These are phyloP conservation scores for Leptosphaerulina australis DNA, from an alignment of 2,329 filamentous ascomycete genomes.

Conservation along the genomic window DNA sequence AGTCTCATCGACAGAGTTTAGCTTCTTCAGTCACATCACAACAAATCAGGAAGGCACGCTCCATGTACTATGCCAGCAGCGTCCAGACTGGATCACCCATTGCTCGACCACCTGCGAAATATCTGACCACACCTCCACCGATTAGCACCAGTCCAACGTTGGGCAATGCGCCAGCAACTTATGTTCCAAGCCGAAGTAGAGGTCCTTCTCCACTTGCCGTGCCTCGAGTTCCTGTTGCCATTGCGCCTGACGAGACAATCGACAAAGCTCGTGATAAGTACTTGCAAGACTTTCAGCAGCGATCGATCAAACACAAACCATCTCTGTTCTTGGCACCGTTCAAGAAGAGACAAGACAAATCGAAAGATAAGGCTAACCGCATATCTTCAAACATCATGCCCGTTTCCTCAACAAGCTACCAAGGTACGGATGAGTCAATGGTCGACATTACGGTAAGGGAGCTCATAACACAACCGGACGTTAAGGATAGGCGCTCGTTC, in stretches of 20 bases:
- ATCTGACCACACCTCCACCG: constrained; percentile 36
- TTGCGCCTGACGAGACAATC: constrained; percentile 35
- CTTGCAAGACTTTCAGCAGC: constrained; percentile 51
- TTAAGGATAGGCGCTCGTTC: constrained; percentile 64
- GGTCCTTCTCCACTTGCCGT: constrained; percentile 29
- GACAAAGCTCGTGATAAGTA: constrained; percentile 49
- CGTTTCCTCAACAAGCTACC: constrained; percentile 15
- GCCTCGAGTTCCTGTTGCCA: constrained; percentile 35
- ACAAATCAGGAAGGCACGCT: constrained; percentile 47
- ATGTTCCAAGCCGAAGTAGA: constrained; percentile 12
- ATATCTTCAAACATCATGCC: constrained; percentile 4
- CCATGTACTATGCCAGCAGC: constrained; percentile 49
- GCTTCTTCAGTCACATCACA: constrained; percentile 40
- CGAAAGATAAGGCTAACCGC: constrained; percentile 27
- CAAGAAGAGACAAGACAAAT: constrained; percentile 50
- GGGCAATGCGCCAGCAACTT: not conserved
- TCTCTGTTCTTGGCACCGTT: constrained; percentile 54
- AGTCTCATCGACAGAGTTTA: constrained; percentile 28
- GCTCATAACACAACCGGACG: constrained; percentile 48
- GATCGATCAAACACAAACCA: constrained; percentile 50
- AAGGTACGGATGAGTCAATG: constrained; percentile 20
- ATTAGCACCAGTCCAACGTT: constrained; percentile 13
- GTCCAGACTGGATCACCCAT: constrained; percentile 47
- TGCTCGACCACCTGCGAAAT: constrained; percentile 41
- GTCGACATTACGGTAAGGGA: constrained; percentile 25